Percentiles rank a stretch among this genome's conserved stretches.
phyloP scores from a whole-genome alignment of 208 protist genomes.

The Porcisia deanei region DNA sequence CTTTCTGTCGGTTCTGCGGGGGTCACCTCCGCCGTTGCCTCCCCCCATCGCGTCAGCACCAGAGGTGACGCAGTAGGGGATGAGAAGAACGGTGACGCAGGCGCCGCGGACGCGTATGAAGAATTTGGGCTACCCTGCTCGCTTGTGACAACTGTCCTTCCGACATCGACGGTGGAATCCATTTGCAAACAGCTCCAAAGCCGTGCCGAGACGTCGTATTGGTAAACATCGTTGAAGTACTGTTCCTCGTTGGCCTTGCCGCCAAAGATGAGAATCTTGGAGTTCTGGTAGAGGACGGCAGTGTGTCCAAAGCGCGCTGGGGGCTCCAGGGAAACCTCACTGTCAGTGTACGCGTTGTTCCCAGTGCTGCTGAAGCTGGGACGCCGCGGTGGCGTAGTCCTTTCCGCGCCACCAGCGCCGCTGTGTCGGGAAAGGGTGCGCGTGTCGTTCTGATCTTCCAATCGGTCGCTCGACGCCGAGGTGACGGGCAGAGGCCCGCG shows the following conservation, averaged over 20 bases:
- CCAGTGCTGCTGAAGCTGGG: neutral
- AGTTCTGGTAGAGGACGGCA: slow-evolving; percentile 44
- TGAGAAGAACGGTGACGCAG: slow-evolving; percentile 6
- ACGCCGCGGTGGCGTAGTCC: neutral
- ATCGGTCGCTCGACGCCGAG: slow-evolving; percentile 2
- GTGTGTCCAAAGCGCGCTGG: slow-evolving; percentile 67
- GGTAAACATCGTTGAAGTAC: slow-evolving; percentile 51
- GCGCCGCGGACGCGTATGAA: slow-evolving; percentile 3
- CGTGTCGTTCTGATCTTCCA: neutral
- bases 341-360: neutral
- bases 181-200: slow-evolving; percentile 26
- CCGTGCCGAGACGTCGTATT: slow-evolving; percentile 33
- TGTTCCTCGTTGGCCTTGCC: slow-evolving; percentile 34
- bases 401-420: neutral
- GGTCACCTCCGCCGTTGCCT: neutral
- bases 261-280: slow-evolving; percentile 61
- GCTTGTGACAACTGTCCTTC: neutral
- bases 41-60: neutral
- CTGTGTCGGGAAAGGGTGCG: neutral
- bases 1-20: neutral
- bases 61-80: neutral
- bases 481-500: neutral
- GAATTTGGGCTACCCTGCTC: slow-evolving; percentile 1
- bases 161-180: neutral
- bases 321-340: slow-evolving; percentile 12